These are phyloP conservation scores for Hypomyces rosellus DNA, from an alignment of 2,329 filamentous ascomycete species.

Conservation along the genomic window DNA sequence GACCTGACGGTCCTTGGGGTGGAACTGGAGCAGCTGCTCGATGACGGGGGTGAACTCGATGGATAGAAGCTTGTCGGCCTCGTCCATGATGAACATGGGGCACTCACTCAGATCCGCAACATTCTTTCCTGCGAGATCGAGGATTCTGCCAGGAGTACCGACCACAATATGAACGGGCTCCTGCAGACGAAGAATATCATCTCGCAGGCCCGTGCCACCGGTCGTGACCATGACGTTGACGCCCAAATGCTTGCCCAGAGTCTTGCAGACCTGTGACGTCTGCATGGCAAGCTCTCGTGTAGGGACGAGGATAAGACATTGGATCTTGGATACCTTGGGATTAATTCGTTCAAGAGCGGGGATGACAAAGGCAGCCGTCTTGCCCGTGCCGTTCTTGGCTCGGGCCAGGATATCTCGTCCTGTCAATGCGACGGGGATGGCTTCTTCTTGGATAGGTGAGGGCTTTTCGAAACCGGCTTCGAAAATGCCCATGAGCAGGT, in stretches of 20 bases:
- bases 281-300: slow-evolving; percentile 96
- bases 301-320: slow-evolving; percentile 92
- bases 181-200: slow-evolving; percentile 92
- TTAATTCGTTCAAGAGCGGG: slow-evolving; percentile 94
- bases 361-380: slow-evolving; percentile 97
- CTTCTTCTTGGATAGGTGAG: slow-evolving; percentile 98
- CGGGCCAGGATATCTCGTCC: slow-evolving; percentile 92
- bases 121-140: slow-evolving; percentile 92
- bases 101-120: slow-evolving; percentile 95
- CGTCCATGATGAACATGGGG: slow-evolving; percentile 98
- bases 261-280: slow-evolving; percentile 99
- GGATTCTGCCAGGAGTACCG: slow-evolving; percentile 90
- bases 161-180: slow-evolving; percentile 97
- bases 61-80: slow-evolving; percentile 95
- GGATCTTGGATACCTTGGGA: slow-evolving; percentile 91
- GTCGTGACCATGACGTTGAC: slow-evolving; percentile 99
- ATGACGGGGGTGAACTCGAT: slow-evolving; percentile 96
- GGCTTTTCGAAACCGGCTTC: slow-evolving; percentile 98
- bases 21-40: slow-evolving; percentile 89
- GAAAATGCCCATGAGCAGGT: slow-evolving; percentile 98
- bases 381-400: slow-evolving; percentile 97
- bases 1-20: slow-evolving; percentile 94
- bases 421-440: slow-evolving; percentile 91
- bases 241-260: slow-evolving; percentile 89
- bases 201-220: slow-evolving; percentile 87